Conservation (phyloP, 2,329 filamentous ascomycete species). For the Monilinia vaccinii-corymbosi region DNA sequence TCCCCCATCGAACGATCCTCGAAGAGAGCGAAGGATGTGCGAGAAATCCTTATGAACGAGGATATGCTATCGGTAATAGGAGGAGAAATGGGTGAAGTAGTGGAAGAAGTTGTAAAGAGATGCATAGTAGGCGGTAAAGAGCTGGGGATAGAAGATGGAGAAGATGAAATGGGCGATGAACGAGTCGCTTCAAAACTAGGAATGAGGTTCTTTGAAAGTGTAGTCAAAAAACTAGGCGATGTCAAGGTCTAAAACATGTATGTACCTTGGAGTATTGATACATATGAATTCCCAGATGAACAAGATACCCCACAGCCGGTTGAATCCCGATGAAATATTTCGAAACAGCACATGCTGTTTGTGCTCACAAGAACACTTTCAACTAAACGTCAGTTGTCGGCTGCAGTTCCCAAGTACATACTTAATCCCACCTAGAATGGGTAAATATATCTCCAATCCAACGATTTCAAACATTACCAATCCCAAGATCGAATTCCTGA, state of each 20-base stretch:
- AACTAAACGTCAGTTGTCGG: neutral
- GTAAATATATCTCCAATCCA: neutral
- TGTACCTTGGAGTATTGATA: neutral
- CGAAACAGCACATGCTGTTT: neutral
- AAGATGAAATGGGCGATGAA: conserved; percentile 35
- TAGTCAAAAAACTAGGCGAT: conserved; percentile 35
- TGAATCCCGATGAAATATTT: neutral
- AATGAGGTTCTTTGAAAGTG: conserved; percentile 35
- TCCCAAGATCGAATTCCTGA: neutral
- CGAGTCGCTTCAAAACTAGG: conserved; percentile 33
- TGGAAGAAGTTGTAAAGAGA: conserved; percentile 31
- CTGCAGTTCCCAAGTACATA: neutral
- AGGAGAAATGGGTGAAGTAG: conserved; percentile 34
- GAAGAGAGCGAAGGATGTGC: conserved; percentile 30
- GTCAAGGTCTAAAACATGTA: conserved; percentile 16
- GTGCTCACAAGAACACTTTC: neutral
- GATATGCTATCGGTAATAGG: conserved; percentile 30
- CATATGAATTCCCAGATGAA: neutral
- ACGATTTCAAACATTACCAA: neutral
- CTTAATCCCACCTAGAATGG: neutral
- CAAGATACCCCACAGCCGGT: neutral
- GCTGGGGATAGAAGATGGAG: conserved; percentile 31
- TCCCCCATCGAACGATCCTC: neutral
- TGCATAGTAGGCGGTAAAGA: conserved; percentile 32
- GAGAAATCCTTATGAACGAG: conserved; percentile 30